Conservation (phyloP, 1,284 basidiomycete species). For the Ustilago sp. region DNA sequence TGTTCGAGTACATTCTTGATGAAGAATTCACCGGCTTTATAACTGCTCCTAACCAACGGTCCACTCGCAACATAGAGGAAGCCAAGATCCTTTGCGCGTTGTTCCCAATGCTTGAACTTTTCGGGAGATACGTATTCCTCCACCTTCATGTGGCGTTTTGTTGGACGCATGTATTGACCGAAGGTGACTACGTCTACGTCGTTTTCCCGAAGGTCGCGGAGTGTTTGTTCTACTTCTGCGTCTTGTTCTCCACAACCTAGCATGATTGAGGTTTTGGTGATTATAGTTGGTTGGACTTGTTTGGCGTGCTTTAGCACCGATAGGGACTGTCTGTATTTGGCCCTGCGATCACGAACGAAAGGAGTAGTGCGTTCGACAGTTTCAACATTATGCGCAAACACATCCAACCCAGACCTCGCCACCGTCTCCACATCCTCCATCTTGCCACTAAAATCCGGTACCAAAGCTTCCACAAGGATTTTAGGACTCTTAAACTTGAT, state of each 20-base stretch:
- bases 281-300: constrained; percentile 77
- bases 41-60: constrained; percentile 93
- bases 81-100: constrained; percentile 88
- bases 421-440: constrained; percentile 82
- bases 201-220: constrained; percentile 85
- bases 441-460: constrained; percentile 90
- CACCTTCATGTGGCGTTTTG: constrained; percentile 99
- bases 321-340: constrained; percentile 90
- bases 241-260: constrained; percentile 93
- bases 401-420: constrained; percentile 91
- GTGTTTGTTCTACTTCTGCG: constrained; percentile 83
- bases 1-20: constrained; percentile 66
- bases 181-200: constrained; percentile 98
- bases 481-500: constrained; percentile 94
- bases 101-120: constrained; percentile 92
- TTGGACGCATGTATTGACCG: constrained; percentile 99
- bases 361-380: constrained; percentile 94
- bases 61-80: constrained; percentile 98
- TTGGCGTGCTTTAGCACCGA: constrained; percentile 80
- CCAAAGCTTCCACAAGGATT: constrained; percentile 95
- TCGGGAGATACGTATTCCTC: constrained; percentile 92
- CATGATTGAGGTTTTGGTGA: constrained; percentile 99
- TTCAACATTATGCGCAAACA: constrained; percentile 98
- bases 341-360: constrained; percentile 92
- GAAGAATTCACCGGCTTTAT: constrained; percentile 79